These are phyloP conservation scores for Cordyceps tenuipes DNA, from an alignment of 2,329 filamentous ascomycete species.

Conservation along the genomic window DNA sequence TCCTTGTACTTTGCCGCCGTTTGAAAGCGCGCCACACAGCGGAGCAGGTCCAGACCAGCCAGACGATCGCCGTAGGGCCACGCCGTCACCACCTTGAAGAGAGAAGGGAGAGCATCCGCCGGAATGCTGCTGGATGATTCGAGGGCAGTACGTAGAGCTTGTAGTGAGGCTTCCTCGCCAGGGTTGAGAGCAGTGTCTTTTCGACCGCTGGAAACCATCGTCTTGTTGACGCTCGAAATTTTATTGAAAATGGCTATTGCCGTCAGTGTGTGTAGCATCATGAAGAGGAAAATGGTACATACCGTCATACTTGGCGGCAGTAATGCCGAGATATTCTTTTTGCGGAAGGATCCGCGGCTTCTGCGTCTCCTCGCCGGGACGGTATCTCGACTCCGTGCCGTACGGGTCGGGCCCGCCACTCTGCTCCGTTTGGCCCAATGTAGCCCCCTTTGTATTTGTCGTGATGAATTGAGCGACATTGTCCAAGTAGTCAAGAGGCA, in stretches of 20 bases:
- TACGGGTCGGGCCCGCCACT: conserved; percentile 56
- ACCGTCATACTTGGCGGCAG: conserved; percentile 60
- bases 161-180: conserved; percentile 56
- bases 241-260: conserved; percentile 65
- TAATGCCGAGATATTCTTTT: conserved; percentile 68
- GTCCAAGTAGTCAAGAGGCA: conserved; percentile 80
- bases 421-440: conserved; percentile 56
- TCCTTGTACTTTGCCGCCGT: conserved; percentile 54
- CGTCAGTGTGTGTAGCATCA: neutral
- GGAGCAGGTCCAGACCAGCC: conserved; percentile 77
- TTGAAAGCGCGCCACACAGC: conserved; percentile 67
- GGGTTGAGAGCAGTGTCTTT: conserved; percentile 70
- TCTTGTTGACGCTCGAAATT: conserved; percentile 64
- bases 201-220: conserved; percentile 59
- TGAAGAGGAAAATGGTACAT: conserved; percentile 12
- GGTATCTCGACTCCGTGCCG: conserved; percentile 70
- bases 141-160: conserved; percentile 53
- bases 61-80: conserved; percentile 80
- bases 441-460: conserved; percentile 79
- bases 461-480: conserved; percentile 90
- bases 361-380: conserved; percentile 53
- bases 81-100: conserved; percentile 62
- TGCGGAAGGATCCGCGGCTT: conserved; percentile 63
- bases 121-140: conserved; percentile 46
- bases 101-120: conserved; percentile 48